These are phyloP conservation scores for Mortierella claussenii DNA, from an alignment of 192 early-diverging fungal genomes.

Conservation along the genomic window DNA sequence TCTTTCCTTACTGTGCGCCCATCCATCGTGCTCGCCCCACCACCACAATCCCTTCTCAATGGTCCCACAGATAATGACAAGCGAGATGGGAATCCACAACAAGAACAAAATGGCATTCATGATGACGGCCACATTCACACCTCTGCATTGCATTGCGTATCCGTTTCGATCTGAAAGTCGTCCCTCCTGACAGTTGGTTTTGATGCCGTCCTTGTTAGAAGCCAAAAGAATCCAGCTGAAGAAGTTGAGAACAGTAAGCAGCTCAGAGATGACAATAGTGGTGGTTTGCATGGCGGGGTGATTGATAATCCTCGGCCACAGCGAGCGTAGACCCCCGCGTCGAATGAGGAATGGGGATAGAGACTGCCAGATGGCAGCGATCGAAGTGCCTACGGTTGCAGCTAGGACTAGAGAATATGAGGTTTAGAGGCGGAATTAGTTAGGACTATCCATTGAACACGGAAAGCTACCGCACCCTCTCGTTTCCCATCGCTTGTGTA, in stretches of 20 bases:
- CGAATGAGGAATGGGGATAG: constrained; percentile 32
- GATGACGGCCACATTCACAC: constrained; percentile 37
- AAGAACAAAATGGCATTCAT: constrained; percentile 36
- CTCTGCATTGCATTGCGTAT: constrained; percentile 28
- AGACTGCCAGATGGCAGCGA: constrained; percentile 40
- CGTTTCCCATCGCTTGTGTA: no score
- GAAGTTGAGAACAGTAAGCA: constrained; percentile 38
- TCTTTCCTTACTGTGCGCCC: constrained; percentile 15
- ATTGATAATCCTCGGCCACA: constrained; percentile 36
- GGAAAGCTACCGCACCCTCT: no score
- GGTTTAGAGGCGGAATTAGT: no score
- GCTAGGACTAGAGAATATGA: constrained; percentile 49
- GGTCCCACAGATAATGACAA: constrained; percentile 42
- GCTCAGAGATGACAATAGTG: constrained; percentile 24
- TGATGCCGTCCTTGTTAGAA: constrained; percentile 30
- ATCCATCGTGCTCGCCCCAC: constrained; percentile 35
- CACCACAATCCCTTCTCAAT: constrained; percentile 46
- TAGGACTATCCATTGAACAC: no score
- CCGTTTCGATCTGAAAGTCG: constrained; percentile 5
- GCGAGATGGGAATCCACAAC: constrained; percentile 34
- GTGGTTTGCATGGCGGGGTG: constrained; percentile 35
- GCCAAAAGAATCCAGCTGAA: constrained; percentile 49
- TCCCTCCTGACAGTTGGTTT: constrained; percentile 29
- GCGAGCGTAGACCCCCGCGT: neutral
- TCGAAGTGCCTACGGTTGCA: constrained; percentile 31